phyloP scores from a whole-genome alignment of 163 green algal species.

The Chlamydomonas reinhardtii region DNA sequence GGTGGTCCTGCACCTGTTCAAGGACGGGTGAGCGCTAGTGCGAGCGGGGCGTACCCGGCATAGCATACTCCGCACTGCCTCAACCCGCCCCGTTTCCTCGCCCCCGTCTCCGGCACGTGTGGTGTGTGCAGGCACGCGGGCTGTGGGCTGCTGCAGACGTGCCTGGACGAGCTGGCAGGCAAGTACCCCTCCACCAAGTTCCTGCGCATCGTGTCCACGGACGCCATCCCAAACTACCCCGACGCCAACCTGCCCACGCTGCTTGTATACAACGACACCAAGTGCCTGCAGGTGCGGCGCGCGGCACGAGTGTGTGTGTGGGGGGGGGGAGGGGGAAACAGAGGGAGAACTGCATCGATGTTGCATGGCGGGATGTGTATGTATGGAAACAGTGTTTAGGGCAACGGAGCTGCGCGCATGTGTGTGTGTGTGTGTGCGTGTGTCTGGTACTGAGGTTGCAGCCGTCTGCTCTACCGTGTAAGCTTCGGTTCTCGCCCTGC shows the following conservation, averaged over 20 bases:
- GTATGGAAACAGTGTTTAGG: too few species aligned
- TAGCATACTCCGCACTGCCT: too few species aligned
- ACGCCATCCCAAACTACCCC: constrained; percentile 91
- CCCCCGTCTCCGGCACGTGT: too few species aligned
- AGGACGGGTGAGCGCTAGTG: constrained; percentile 72
- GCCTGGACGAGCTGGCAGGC: constrained; percentile 81
- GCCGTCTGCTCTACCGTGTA: too few species aligned
- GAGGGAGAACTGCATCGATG: background rate
- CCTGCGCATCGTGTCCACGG: constrained; percentile 89
- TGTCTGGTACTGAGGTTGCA: too few species aligned
- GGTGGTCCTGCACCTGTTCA: constrained; percentile 89
- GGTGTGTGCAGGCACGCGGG: constrained; percentile 70
- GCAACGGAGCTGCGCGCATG: too few species aligned
- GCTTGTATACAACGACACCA: constrained; percentile 88
- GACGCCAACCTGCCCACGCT: constrained; percentile 93
- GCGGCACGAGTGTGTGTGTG: too few species aligned
- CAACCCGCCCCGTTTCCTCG: too few species aligned
- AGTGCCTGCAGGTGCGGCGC: constrained; percentile 57
- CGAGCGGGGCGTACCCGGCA: too few species aligned
- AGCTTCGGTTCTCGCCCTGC: too few species aligned
- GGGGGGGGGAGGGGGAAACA: background rate
- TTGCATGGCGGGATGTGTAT: too few species aligned
- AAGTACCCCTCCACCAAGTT: constrained; percentile 92
- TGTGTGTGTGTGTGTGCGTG: too few species aligned
- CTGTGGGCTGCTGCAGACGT: constrained; percentile 76